Conservation (phyloP, 2,329 filamentous ascomycete genomes). For the Alternaria atra region DNA sequence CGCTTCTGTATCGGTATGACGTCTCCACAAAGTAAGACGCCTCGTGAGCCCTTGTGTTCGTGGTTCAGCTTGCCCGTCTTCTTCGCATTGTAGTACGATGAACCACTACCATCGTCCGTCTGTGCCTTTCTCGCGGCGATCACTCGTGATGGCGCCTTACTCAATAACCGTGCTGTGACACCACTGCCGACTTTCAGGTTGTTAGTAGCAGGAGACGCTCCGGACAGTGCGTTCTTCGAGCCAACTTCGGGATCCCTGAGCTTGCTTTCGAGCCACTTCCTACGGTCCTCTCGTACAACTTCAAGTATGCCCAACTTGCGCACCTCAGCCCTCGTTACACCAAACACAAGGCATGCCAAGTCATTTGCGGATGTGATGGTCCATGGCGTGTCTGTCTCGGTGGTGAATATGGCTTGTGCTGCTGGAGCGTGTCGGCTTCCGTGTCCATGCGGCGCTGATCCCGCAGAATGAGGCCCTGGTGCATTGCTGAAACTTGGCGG, state of each 20-base stretch:
- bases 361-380: slow-evolving; percentile 97
- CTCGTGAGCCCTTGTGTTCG: slow-evolving; percentile 78
- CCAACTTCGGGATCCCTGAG: slow-evolving; percentile 70
- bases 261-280: slow-evolving; percentile 89
- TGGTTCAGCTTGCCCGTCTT: slow-evolving; percentile 67
- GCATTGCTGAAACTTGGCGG: slow-evolving; percentile 43
- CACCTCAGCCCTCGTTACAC: slow-evolving; percentile 96
- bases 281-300: slow-evolving; percentile 87
- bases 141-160: slow-evolving; percentile 75
- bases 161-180: slow-evolving; percentile 87
- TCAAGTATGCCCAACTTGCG: slow-evolving; percentile 94
- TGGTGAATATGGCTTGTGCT: slow-evolving; percentile 96
- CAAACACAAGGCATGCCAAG: slow-evolving; percentile 95
- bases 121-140: slow-evolving; percentile 68
- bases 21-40: slow-evolving; percentile 92
- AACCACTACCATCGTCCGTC: slow-evolving; percentile 67
- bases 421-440: slow-evolving; percentile 89
- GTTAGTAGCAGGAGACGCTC: slow-evolving; percentile 50
- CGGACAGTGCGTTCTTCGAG: slow-evolving; percentile 51
- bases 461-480: slow-evolving; percentile 47
- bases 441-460: slow-evolving; percentile 74
- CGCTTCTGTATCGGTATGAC: slow-evolving; percentile 98
- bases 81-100: slow-evolving; percentile 60
- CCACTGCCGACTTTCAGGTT: slow-evolving; percentile 75
- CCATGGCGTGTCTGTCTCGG: slow-evolving; percentile 89